These are phyloP conservation scores for Apiospora phragmitis DNA, from an alignment of 2,329 filamentous ascomycete species.

Conservation along the genomic window DNA sequence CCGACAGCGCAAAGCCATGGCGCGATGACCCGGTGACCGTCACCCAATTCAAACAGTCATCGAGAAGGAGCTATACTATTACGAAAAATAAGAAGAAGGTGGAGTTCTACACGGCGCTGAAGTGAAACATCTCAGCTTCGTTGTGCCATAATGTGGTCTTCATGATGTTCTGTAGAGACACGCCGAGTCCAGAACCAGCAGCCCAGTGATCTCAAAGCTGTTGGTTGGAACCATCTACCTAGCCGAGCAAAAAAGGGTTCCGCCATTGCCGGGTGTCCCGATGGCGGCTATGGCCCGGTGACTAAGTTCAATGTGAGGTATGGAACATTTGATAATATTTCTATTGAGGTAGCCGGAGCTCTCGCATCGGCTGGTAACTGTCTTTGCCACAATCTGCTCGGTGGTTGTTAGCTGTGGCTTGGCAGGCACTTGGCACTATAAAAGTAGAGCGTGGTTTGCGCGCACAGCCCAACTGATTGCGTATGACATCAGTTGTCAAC, in stretches of 20 bases:
- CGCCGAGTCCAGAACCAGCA: not conserved
- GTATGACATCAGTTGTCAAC: conserved; percentile 24
- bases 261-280: not conserved
- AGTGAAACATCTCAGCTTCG: not conserved
- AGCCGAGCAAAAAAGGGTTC: not conserved
- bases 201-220: not conserved
- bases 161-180: not conserved
- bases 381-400: not conserved
- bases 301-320: not conserved
- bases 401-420: not conserved
- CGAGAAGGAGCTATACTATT: not conserved
- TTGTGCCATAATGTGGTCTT: not conserved
- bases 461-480: not conserved
- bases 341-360: not conserved
- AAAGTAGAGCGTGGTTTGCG: not conserved
- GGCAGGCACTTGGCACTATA: not conserved
- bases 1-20: not conserved
- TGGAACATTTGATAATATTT: not conserved
- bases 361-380: not conserved
- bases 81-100: not conserved
- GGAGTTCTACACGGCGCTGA: not conserved
- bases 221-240: not conserved
- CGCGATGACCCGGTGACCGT: not conserved
- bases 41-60: not conserved
- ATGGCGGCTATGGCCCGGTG: not conserved